Evolutionary conservation across 495 filamentous ascomycete species (phyloP), one percentile per base, ranked within the genome.

Genomic region (Podospora pseudocomata): DNA sequence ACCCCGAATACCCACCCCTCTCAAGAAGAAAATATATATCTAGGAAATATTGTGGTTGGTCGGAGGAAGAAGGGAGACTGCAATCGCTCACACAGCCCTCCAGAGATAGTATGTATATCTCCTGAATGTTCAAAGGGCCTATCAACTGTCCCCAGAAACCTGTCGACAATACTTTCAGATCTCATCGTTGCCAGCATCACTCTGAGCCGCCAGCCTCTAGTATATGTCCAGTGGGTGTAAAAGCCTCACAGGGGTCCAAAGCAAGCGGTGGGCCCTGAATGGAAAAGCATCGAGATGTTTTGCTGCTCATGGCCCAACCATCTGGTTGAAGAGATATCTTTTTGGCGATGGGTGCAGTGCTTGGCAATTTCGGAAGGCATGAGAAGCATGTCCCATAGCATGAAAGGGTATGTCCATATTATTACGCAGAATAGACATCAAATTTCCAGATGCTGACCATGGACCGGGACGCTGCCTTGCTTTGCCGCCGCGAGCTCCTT

Each of bases 401-500:
- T 13, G 6, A 49, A 16, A 49, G 39, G 55, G n/a, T n/a, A 58
- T 58, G 55, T 18, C 55, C 18, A 26, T 58, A 58, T 58, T 58
- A 58, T 58, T 58, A 58, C 55, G 55, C 39, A 56, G 39, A n/a
- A 56, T 2, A 30, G n/a, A 34, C 63, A 65, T 26, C 39, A 65
- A 55, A 23, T 55, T 26, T 54, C 39, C 63, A 54, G 26, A 65
- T 15, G 26, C 49, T 55, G 39, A 55, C 32, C 39, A 56, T 27
- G 23, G 5, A 57, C 27, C 26, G 27, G 23, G 23, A 9, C n/a
- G 54, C 15, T 68, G 60, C 66, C 66, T 64, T 68, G 54, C 66
- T 68, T 64, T 64, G 67, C 67, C 61, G 23, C 58, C 58, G 30
- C 7, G 23, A 15, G 18, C 28, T 54, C 23, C 18, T 39, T 68